A percentile compares a stretch with the other conserved stretches of the same genome.
phyloP scores from a whole-genome alignment of 1,284 basidiomycete genomes.

The Laetiporus sulphureus region DNA sequence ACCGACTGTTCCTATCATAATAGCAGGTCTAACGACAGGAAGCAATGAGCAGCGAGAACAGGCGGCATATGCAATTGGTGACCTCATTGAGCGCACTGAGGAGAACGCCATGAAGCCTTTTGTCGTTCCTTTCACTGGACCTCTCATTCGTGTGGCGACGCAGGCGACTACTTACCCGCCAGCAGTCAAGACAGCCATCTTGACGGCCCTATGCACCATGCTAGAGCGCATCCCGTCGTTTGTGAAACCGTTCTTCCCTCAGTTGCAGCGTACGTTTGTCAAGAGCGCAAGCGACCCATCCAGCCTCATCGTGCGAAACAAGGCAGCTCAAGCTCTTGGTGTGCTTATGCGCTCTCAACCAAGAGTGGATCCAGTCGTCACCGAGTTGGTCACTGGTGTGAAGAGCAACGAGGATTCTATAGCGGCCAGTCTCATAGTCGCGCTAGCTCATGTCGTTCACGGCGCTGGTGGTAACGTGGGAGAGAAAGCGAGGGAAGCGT shows the following conservation, averaged over 20 bases:
- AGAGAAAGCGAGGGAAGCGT: slow-evolving; percentile 64
- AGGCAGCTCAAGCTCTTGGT: slow-evolving; percentile 82
- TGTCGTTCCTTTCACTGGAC: slow-evolving; percentile 94
- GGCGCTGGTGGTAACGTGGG: slow-evolving; percentile 75
- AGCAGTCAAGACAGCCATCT: slow-evolving; percentile 85
- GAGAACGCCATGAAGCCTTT: slow-evolving; percentile 92
- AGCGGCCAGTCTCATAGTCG: slow-evolving; percentile 68
- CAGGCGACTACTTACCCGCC: slow-evolving; percentile 85
- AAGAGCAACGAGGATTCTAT: slow-evolving; percentile 68
- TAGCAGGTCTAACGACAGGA: slow-evolving; percentile 79
- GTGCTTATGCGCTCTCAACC: slow-evolving; percentile 91
- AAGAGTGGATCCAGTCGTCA: slow-evolving; percentile 81
- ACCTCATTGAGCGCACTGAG: slow-evolving; percentile 88
- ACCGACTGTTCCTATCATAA: slow-evolving; percentile 84
- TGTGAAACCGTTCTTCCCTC: slow-evolving; percentile 98
- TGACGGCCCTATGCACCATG: slow-evolving; percentile 78
- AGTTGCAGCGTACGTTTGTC: slow-evolving; percentile 94
- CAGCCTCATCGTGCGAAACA: slow-evolving; percentile 74
- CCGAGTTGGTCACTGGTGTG: slow-evolving; percentile 76
- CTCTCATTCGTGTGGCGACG: slow-evolving; percentile 90
- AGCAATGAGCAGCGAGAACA: slow-evolving; percentile 87
- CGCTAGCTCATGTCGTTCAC: slow-evolving; percentile 72
- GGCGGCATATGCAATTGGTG: slow-evolving; percentile 91
- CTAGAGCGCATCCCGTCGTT: slow-evolving; percentile 81
- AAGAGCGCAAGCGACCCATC: slow-evolving; percentile 86